These are phyloP conservation scores for Kwoniella heveanensis DNA, from an alignment of 768 basidiomycete species.

Conservation along the genomic window DNA sequence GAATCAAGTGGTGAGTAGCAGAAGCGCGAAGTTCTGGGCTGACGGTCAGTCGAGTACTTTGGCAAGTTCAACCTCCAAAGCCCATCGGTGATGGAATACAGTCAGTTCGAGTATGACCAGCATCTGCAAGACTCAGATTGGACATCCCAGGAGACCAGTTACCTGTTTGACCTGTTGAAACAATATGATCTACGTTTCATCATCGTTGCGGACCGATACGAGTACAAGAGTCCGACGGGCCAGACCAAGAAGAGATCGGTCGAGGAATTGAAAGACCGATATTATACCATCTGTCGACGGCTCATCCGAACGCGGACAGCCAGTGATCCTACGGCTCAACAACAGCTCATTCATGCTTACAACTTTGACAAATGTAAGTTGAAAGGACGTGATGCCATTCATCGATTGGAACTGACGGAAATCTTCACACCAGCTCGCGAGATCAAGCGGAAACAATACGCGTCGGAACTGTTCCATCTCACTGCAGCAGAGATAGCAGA, in stretches of 20 bases:
- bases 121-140: conserved; percentile 81
- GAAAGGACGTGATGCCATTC: not conserved
- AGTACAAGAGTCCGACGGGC: conserved; percentile 58
- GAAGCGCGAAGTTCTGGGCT: not conserved
- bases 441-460: conserved; percentile 80
- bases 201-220: conserved; percentile 86
- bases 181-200: conserved; percentile 89
- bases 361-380: conserved; percentile 81
- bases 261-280: conserved; percentile 50
- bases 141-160: conserved; percentile 91
- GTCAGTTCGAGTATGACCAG: conserved; percentile 81
- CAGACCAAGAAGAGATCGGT: not conserved
- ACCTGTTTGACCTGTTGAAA: conserved; percentile 76
- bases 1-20: conserved; percentile 16
- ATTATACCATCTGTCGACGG: conserved; percentile 86
- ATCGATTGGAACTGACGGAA: not conserved
- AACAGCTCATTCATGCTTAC: conserved; percentile 69
- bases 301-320: conserved; percentile 82
- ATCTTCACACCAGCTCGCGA: conserved; percentile 70
- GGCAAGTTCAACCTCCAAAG: conserved; percentile 71
- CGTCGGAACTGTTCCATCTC: conserved; percentile 82
- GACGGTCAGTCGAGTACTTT: conserved; percentile 63
- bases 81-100: conserved; percentile 63
- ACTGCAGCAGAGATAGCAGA: conserved; percentile 86
- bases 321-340: conserved; percentile 76